These are phyloP conservation scores for Microbotryomycetes sp. DNA, from an alignment of 1,284 basidiomycete genomes.

Conservation along the genomic window DNA sequence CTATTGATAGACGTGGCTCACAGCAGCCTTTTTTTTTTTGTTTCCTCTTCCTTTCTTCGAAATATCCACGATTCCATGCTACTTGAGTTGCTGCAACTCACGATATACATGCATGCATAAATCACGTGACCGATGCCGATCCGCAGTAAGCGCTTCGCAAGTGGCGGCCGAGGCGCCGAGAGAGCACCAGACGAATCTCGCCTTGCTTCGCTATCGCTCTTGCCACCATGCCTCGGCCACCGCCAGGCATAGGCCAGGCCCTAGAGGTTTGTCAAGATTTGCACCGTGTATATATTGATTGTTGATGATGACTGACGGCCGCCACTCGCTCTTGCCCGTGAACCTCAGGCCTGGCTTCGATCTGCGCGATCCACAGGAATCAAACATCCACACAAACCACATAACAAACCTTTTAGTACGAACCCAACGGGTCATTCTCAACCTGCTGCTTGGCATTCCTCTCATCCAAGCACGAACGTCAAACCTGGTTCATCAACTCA, in stretches of 20 bases:
- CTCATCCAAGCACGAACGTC: constrained; percentile 7
- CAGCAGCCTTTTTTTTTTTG: not conserved
- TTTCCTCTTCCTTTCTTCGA: not conserved
- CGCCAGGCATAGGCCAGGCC: not conserved
- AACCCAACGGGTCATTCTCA: constrained; percentile 8
- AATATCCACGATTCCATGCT: not conserved
- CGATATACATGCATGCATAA: not conserved
- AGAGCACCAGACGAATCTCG: too few relatives aligned
- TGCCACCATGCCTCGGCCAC: not conserved
- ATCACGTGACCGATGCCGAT: not conserved
- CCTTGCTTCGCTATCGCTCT: not conserved
- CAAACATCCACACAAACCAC: not conserved
- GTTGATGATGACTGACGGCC: too few relatives aligned
- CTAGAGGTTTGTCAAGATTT: not conserved
- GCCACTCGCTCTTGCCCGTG: too few relatives aligned
- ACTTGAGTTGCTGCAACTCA: not conserved
- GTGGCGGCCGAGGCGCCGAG: not conserved
- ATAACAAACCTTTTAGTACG: not conserved
- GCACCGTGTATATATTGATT: too few relatives aligned
- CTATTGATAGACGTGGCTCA: not conserved
- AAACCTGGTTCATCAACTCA: not conserved
- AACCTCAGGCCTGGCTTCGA: not conserved
- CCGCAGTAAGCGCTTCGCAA: not conserved
- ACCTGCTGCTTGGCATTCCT: constrained; percentile 4
- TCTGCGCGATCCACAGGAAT: not conserved